Evolutionary conservation across 2,329 filamentous ascomycete genomes (phyloP).

Genomic region (Dactylellina haptotyla): DNA sequence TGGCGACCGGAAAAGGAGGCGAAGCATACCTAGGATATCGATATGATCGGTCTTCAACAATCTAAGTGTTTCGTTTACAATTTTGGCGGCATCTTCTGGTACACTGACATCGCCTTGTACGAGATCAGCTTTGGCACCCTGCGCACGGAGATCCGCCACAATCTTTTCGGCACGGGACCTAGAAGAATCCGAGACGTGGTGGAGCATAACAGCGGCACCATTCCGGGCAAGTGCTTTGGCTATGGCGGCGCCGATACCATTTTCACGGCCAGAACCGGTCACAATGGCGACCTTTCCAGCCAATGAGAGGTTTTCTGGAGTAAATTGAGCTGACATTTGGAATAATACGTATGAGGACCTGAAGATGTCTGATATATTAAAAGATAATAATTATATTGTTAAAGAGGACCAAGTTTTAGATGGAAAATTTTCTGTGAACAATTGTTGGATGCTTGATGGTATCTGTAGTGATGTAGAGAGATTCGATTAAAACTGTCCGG

Average conservation of each 20-base stretch:
- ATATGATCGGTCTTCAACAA: constrained; percentile 61
- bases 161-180: constrained; percentile 59
- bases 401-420: background rate
- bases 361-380: background rate
- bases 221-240: constrained; percentile 62
- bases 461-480: constrained; percentile 5
- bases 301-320: constrained; percentile 61
- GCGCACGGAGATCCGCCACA: constrained; percentile 58
- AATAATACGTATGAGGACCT: too few species aligned
- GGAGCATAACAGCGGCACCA: constrained; percentile 62
- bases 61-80: constrained; percentile 61
- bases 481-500: constrained; percentile 2
- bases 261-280: constrained; percentile 64
- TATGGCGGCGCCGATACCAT: constrained; percentile 64
- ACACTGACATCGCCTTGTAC: constrained; percentile 61
- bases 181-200: constrained; percentile 62
- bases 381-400: background rate
- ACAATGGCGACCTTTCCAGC: constrained; percentile 63
- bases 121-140: constrained; percentile 59
- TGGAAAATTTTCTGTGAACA: background rate
- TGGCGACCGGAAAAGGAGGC: background rate
- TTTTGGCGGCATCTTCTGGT: constrained; percentile 60
- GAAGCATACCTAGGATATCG: constrained; percentile 62
- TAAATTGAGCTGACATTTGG: constrained; percentile 18
- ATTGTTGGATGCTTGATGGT: constrained; percentile 13